Percentiles rank a stretch among this genome's conserved stretches.
Evolutionary conservation across 2,329 filamentous ascomycete species (phyloP).

Genomic region (Hypoxylon sp.): DNA sequence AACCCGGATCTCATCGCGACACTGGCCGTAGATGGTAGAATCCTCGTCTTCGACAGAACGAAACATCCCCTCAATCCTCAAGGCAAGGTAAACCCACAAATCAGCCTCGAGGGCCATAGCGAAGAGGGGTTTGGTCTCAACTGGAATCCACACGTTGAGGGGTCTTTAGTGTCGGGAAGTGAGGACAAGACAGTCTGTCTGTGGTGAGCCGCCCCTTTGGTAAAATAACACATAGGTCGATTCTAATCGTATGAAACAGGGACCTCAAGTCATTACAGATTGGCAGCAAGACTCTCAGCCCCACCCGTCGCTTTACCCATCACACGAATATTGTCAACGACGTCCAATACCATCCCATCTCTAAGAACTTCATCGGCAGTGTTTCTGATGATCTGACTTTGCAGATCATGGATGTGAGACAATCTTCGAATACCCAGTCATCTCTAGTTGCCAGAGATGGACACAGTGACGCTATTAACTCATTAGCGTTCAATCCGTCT

Average conservation of each 20-base stretch:
- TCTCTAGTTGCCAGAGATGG: slow-evolving; percentile 79
- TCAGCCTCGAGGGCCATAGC: slow-evolving; percentile 87
- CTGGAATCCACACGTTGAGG: slow-evolving; percentile 89
- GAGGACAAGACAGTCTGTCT: slow-evolving; percentile 93
- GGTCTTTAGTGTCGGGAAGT: slow-evolving; percentile 88
- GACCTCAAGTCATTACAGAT: slow-evolving; percentile 84
- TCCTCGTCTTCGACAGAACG: slow-evolving; percentile 95
- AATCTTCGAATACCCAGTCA: slow-evolving; percentile 74
- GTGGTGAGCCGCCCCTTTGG: slow-evolving; percentile 72
- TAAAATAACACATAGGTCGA: neutral
- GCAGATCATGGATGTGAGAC: slow-evolving; percentile 90
- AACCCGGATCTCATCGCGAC: slow-evolving; percentile 98
- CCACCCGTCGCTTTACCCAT: slow-evolving; percentile 84
- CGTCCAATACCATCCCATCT: slow-evolving; percentile 92
- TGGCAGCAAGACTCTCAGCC: slow-evolving; percentile 78
- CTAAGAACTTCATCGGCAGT: slow-evolving; percentile 87
- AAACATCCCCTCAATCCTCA: slow-evolving; percentile 88
- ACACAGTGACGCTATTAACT: slow-evolving; percentile 94
- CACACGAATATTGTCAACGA: slow-evolving; percentile 96
- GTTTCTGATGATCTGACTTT: slow-evolving; percentile 96
- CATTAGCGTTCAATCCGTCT: slow-evolving; percentile 93
- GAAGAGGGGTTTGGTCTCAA: slow-evolving; percentile 92
- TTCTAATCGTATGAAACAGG: slow-evolving; percentile 62
- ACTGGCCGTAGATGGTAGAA: slow-evolving; percentile 86
- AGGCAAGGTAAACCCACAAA: slow-evolving; percentile 82